Evolutionary conservation across 2,329 filamentous ascomycete species (phyloP).

Genomic region (Venturia aucupariae): DNA sequence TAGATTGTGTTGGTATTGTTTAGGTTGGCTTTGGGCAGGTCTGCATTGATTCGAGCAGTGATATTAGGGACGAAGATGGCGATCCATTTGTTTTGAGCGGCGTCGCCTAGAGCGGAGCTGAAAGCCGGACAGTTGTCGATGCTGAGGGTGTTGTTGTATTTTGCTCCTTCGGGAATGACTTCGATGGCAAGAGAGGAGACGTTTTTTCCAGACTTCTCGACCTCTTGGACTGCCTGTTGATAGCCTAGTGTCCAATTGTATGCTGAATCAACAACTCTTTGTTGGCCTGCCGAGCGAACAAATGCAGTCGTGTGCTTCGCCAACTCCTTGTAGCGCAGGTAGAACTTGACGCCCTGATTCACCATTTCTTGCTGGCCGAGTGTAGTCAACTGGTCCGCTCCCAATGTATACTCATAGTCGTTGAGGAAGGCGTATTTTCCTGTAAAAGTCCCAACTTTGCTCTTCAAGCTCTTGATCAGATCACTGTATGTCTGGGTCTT

Average conservation of each 20-base stretch:
- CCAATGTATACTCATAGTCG: slow-evolving; percentile 62
- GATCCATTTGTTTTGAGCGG: slow-evolving; percentile 50
- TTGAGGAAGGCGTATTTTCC: slow-evolving; percentile 60
- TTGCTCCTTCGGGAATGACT: slow-evolving; percentile 57
- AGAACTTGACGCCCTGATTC: slow-evolving; percentile 69
- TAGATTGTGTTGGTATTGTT: slow-evolving; percentile 53
- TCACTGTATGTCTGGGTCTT: slow-evolving; percentile 57
- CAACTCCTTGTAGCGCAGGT: slow-evolving; percentile 59
- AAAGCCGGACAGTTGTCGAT: slow-evolving; percentile 65
- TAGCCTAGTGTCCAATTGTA: slow-evolving; percentile 69
- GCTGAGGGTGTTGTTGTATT: slow-evolving; percentile 72
- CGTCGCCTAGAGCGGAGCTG: slow-evolving; percentile 45
- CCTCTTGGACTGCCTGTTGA: slow-evolving; percentile 39
- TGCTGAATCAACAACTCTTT: slow-evolving; percentile 66
- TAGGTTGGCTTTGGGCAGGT: slow-evolving; percentile 60
- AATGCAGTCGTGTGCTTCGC: slow-evolving; percentile 54
- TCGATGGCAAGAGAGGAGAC: slow-evolving; percentile 48
- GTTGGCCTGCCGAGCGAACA: slow-evolving; percentile 59
- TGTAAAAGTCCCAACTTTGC: slow-evolving; percentile 45
- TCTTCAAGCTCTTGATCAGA: slow-evolving; percentile 58
- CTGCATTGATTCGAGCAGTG: slow-evolving; percentile 56
- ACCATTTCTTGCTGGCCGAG: slow-evolving; percentile 63
- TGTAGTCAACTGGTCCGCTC: slow-evolving; percentile 56
- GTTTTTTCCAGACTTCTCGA: slow-evolving; percentile 28
- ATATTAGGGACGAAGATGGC: slow-evolving; percentile 59